These are phyloP conservation scores for Mortierella sp. DNA, from an alignment of 371 early-diverging fungal species.

Conservation along the genomic window DNA sequence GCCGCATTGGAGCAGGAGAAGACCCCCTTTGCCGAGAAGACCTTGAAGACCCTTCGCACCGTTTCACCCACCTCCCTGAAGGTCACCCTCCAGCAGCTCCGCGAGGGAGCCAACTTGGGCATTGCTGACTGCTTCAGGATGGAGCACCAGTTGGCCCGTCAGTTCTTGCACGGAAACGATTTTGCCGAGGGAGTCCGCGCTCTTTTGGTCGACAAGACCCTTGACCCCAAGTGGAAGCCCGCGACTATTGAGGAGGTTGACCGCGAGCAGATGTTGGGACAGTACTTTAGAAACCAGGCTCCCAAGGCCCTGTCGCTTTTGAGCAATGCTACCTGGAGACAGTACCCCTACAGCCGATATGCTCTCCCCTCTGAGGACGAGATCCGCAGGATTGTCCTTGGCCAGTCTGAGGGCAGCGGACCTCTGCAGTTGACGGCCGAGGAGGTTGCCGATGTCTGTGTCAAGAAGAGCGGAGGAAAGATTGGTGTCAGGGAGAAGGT, in stretches of 20 bases:
- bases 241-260: constrained; percentile 66
- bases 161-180: constrained; percentile 85
- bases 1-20: constrained; percentile 79
- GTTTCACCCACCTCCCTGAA: constrained; percentile 94
- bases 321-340: constrained; percentile 55
- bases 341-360: constrained; percentile 82
- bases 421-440: constrained; percentile 64
- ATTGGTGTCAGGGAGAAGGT: constrained; percentile 82
- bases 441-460: constrained; percentile 80
- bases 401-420: constrained; percentile 70
- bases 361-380: constrained; percentile 87
- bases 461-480: constrained; percentile 70
- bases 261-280: constrained; percentile 67
- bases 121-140: constrained; percentile 87
- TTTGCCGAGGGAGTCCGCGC: constrained; percentile 92
- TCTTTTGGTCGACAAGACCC: constrained; percentile 77
- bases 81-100: constrained; percentile 87
- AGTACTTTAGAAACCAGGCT: constrained; percentile 67
- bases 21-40: constrained; percentile 78
- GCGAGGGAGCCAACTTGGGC: constrained; percentile 75
- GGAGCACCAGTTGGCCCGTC: constrained; percentile 88
- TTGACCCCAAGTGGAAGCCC: constrained; percentile 85
- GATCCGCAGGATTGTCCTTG: constrained; percentile 70
- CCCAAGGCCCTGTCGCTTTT: constrained; percentile 58
- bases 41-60: constrained; percentile 71